Conservation (phyloP, 2,329 filamentous ascomycete species). For the Sporothrix humicola region DNA sequence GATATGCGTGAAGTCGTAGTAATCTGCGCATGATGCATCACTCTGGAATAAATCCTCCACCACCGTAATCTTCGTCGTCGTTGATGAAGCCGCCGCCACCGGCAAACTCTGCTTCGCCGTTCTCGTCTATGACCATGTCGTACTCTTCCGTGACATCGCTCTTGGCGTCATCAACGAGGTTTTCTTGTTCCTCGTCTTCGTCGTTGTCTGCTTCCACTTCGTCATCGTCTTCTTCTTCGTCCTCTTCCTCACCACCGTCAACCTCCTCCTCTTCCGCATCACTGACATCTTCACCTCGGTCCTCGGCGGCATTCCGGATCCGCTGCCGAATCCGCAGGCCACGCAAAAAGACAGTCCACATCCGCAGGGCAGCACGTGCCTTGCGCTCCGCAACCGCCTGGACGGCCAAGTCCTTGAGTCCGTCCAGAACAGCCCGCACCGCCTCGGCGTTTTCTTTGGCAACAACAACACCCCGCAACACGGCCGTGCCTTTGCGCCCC, state of each 20-base stretch:
- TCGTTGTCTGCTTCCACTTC: constrained; percentile 23
- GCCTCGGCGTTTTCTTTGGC: constrained; percentile 74
- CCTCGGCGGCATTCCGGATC: constrained; percentile 64
- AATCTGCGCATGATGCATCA: no score
- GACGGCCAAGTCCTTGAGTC: constrained; percentile 68
- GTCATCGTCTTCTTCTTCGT: constrained; percentile 23
- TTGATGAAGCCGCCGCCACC: constrained; percentile 43
- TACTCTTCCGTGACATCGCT: constrained; percentile 45
- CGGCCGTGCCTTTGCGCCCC: constrained; percentile 82
- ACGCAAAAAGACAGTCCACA: constrained; percentile 79
- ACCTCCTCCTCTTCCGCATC: constrained; percentile 38
- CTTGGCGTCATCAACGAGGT: constrained; percentile 36
- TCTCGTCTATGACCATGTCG: constrained; percentile 43
- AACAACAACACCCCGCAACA: constrained; percentile 78
- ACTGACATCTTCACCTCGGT: constrained; percentile 53
- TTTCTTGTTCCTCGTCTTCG: constrained; percentile 33
- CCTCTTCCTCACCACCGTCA: not conserved
- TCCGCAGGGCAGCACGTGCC: constrained; percentile 64
- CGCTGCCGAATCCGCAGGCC: constrained; percentile 76
- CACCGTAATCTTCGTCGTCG: constrained; percentile 26
- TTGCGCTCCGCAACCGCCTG: constrained; percentile 68
- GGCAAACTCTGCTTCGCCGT: constrained; percentile 38
- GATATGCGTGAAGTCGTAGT: no score
- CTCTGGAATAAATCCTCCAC: constrained; percentile 26
- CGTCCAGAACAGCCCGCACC: constrained; percentile 70